These are phyloP conservation scores for Coelastrella sp. DNA, from an alignment of 139 green algal genomes.

Conservation along the genomic window DNA sequence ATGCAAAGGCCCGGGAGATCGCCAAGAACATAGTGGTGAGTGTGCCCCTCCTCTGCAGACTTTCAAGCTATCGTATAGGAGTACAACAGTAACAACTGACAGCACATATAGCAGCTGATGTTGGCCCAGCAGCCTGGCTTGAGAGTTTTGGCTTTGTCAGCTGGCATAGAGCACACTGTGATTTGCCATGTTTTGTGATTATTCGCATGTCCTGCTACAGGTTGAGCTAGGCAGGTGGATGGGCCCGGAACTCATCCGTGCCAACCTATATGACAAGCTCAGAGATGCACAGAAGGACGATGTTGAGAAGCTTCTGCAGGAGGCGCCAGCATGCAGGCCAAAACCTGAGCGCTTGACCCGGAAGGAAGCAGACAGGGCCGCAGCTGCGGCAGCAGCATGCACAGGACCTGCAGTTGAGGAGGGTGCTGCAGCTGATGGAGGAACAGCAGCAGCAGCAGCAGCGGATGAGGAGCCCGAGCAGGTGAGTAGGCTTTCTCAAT, in stretches of 20 bases:
- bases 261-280: constrained; percentile 88
- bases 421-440: constrained; percentile 23
- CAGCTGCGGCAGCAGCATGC: constrained; percentile 48
- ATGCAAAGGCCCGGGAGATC: constrained; percentile 84
- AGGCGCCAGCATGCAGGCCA: constrained; percentile 51
- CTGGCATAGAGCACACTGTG: neutral
- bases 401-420: neutral
- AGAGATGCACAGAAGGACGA: constrained; percentile 90
- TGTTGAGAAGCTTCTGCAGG: constrained; percentile 64
- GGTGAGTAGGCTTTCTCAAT: neutral
- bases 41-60: neutral
- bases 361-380: constrained; percentile 69
- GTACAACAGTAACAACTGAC: neutral
- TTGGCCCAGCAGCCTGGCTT: neutral
- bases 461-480: constrained; percentile 39
- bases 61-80: neutral
- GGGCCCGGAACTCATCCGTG: constrained; percentile 77
- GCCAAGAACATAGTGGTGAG: constrained; percentile 88
- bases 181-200: neutral
- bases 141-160: neutral
- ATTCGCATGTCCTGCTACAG: constrained; percentile 40
- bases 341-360: constrained; percentile 74
- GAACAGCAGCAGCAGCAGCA: neutral
- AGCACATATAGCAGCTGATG: too few relatives aligned
- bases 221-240: constrained; percentile 87